phyloP scores from a whole-genome alignment of 495 filamentous ascomycete species.

The Xylaria bambusicola region DNA sequence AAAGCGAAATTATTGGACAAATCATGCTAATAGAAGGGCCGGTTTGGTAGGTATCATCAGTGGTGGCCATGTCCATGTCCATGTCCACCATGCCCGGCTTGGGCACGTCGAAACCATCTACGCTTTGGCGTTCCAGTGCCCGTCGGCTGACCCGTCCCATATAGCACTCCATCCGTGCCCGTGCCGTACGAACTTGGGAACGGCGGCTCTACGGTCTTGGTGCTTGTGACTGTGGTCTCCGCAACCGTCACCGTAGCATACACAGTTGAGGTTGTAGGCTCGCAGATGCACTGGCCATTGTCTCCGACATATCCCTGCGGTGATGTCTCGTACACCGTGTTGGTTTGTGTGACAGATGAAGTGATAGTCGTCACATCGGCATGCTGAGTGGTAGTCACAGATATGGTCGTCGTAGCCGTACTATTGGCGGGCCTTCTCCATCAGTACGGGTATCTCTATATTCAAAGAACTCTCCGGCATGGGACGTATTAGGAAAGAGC shows the following conservation, averaged over 20 bases:
- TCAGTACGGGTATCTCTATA: neutral
- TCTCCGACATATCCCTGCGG: too few relatives aligned
- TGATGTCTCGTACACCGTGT: too few relatives aligned
- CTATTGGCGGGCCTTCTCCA: neutral
- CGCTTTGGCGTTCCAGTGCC: constrained; percentile 18
- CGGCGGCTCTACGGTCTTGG: constrained; percentile 30
- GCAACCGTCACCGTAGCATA: constrained; percentile 16
- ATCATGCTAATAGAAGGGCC: neutral
- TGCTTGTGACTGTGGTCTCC: constrained; percentile 30
- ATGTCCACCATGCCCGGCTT: constrained; percentile 7
- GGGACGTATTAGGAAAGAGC: constrained; percentile 7
- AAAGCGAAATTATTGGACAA: too few relatives aligned
- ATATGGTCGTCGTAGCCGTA: neutral
- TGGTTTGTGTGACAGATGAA: too few relatives aligned
- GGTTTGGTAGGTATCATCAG: neutral
- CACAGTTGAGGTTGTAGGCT: constrained; percentile 8
- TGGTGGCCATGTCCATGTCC: constrained; percentile 17
- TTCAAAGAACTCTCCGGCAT: neutral
- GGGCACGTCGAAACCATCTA: constrained; percentile 27
- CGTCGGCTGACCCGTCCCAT: constrained; percentile 15
- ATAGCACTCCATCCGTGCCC: constrained; percentile 9
- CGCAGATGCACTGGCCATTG: constrained; percentile 2
- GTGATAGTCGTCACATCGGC: too few relatives aligned
- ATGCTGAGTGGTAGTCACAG: too few relatives aligned
- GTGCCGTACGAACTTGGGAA: constrained; percentile 24